A percentile compares a stretch with the other conserved stretches of the same genome.
Evolutionary conservation across 345 rosid species (phyloP).

Genomic region (Pistacia vera): DNA sequence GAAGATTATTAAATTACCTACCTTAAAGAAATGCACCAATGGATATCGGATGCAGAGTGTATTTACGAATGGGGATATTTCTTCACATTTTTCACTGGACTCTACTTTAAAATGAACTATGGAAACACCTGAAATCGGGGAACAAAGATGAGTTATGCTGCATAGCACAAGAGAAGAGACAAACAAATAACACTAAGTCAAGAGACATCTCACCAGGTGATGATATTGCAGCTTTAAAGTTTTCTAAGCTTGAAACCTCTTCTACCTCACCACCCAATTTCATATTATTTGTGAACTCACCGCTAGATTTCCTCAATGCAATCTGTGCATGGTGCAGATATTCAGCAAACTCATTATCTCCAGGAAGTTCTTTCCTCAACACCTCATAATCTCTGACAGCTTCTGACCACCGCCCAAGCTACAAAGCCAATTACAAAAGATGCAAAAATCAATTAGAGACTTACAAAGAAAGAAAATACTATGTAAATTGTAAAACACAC

Average conservation of each 20-base stretch:
- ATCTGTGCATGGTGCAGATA: conserved; percentile 67
- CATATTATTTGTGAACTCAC: conserved; percentile 36
- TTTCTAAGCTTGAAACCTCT: conserved; percentile 54
- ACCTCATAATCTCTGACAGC: conserved; percentile 86
- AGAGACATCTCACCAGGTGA: conserved; percentile 51
- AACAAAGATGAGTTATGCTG: background rate
- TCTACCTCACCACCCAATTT: conserved; percentile 69
- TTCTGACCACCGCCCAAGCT: conserved; percentile 86
- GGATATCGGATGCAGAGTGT: conserved; percentile 44
- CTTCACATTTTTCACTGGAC: conserved; percentile 37
- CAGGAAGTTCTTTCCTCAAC: conserved; percentile 79
- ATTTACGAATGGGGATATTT: conserved; percentile 41
- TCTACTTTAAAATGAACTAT: conserved; percentile 37
- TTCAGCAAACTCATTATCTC: conserved; percentile 77
- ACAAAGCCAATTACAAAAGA: conserved; percentile 11
- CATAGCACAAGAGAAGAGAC: background rate
- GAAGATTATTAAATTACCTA: conserved; percentile 3
- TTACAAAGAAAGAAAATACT: background rate
- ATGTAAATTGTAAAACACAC: background rate
- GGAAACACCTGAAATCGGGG: conserved; percentile 37
- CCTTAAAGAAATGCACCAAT: conserved; percentile 39
- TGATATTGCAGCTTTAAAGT: conserved; percentile 58
- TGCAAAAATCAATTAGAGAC: conserved; percentile 5
- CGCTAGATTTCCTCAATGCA: conserved; percentile 60
- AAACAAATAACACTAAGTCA: background rate